phyloP scores from a whole-genome alignment of 352 stramenopile species.

The Globisporangium iwayamae region DNA sequence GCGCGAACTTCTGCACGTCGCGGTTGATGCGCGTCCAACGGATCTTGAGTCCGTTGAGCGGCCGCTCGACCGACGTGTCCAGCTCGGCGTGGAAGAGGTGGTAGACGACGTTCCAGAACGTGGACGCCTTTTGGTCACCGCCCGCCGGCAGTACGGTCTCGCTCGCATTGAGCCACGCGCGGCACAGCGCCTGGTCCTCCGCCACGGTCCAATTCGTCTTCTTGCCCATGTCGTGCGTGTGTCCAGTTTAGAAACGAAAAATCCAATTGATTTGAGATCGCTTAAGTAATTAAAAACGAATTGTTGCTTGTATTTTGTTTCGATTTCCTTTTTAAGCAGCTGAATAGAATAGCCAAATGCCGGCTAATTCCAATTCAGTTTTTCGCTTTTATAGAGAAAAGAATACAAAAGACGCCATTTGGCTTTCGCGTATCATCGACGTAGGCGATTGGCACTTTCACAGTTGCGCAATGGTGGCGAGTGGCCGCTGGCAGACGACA shows the following conservation, averaged over 20 bases:
- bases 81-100: conserved; percentile 68
- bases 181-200: conserved; percentile 68
- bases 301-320: too few relatives aligned
- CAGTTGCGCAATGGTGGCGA: conserved; percentile 5
- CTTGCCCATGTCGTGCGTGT: conserved; percentile 51
- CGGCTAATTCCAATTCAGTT: too few relatives aligned
- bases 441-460: conserved; percentile 1
- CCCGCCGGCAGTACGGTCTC: conserved; percentile 35
- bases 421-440: not conserved
- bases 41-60: conserved; percentile 74
- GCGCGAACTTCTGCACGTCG: conserved; percentile 71
- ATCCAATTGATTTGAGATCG: too few relatives aligned
- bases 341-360: not conserved
- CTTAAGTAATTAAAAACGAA: too few relatives aligned
- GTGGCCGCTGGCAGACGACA: conserved; percentile 21
- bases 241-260: conserved; percentile 41
- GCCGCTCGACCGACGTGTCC: conserved; percentile 51
- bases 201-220: conserved; percentile 71
- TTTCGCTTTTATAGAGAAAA: not conserved
- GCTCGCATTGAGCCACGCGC: conserved; percentile 61
- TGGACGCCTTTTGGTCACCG: conserved; percentile 44
- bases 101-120: conserved; percentile 65
- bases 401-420: not conserved
- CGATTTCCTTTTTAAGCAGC: not conserved
- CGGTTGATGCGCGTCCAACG: conserved; percentile 79